A percentile compares a stretch with the other conserved stretches of the same genome.
Evolutionary conservation across 345 rosid genomes (phyloP).

Genomic region (Erucastrum elatum): DNA sequence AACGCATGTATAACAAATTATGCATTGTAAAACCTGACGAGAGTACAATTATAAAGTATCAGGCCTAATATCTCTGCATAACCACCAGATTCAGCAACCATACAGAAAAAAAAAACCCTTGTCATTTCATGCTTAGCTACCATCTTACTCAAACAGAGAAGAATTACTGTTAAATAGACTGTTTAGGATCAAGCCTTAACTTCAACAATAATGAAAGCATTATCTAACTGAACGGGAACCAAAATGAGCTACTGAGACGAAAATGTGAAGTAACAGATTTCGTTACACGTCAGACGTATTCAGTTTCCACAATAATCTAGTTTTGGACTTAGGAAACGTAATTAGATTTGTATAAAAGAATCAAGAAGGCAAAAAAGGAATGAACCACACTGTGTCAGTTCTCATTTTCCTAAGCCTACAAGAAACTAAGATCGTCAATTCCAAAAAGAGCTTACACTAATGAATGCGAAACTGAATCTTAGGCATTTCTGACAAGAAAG

Average conservation of each 20-base stretch:
- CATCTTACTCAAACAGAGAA: background rate
- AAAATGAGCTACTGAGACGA: slow-evolving; percentile 11
- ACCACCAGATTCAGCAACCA: background rate
- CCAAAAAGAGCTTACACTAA: background rate
- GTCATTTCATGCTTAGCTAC: background rate
- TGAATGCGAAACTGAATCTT: background rate
- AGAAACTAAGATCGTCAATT: background rate
- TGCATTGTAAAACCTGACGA: background rate
- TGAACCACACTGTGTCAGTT: slow-evolving; percentile 4
- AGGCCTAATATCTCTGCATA: background rate
- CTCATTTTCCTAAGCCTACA: background rate
- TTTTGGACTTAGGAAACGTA: too few species aligned
- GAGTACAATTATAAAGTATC: background rate
- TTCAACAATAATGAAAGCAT: slow-evolving; percentile 16
- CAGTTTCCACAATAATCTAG: background rate
- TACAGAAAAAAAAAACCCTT: background rate
- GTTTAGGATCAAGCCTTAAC: slow-evolving; percentile 16
- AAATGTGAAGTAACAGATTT: slow-evolving; percentile 5
- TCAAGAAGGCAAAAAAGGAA: background rate
- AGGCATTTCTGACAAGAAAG: slow-evolving; percentile 12
- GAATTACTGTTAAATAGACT: background rate
- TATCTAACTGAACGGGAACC: slow-evolving; percentile 5
- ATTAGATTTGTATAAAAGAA: background rate
- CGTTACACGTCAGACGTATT: background rate
- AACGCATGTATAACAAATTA: slow-evolving; percentile 11